Conservation (phyloP, 1,139 yeast genomes). For the Williopsis jadinii region DNA sequence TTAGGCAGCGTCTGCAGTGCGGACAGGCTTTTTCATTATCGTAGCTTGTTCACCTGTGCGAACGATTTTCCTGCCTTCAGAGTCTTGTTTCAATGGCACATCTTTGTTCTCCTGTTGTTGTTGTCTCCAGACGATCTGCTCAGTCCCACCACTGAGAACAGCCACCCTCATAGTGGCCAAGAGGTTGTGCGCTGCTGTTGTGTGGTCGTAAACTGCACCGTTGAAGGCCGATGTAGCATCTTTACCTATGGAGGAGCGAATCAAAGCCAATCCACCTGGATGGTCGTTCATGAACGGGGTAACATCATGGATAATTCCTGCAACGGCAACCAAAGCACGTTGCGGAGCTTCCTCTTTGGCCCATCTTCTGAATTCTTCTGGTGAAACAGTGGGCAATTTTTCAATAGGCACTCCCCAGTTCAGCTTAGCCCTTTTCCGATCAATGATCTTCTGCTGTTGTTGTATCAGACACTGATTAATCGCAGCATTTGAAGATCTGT, state of each 20-base stretch:
- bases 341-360: slow-evolving; percentile 28
- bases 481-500: slow-evolving; percentile 37
- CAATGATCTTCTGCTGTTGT: slow-evolving; percentile 57
- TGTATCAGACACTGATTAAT: slow-evolving; percentile 53
- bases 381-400: slow-evolving; percentile 47
- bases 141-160: slow-evolving; percentile 70
- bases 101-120: slow-evolving; percentile 51
- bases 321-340: slow-evolving; percentile 37
- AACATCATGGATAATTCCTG: slow-evolving; percentile 72
- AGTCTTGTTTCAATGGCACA: slow-evolving; percentile 43
- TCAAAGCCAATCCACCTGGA: slow-evolving; percentile 93
- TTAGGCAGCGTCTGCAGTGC: slow-evolving; percentile 24
- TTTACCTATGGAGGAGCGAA: slow-evolving; percentile 84
- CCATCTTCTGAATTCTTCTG: slow-evolving; percentile 42
- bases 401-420: slow-evolving; percentile 78
- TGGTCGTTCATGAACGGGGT: slow-evolving; percentile 79
- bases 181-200: slow-evolving; percentile 65
- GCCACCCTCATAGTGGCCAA: slow-evolving; percentile 75
- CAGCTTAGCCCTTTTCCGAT: slow-evolving; percentile 51
- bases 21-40: slow-evolving; percentile 18
- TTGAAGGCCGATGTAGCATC: slow-evolving; percentile 97
- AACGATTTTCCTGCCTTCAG: slow-evolving; percentile 45
- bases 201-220: slow-evolving; percentile 74
- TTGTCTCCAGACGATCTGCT: slow-evolving; percentile 74
- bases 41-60: slow-evolving; percentile 59